Percentiles rank a stretch among this genome's conserved stretches.
These are phyloP conservation scores for Schizochytrium sp. DNA, from an alignment of 108 stramenopile species.

Conservation along the genomic window DNA sequence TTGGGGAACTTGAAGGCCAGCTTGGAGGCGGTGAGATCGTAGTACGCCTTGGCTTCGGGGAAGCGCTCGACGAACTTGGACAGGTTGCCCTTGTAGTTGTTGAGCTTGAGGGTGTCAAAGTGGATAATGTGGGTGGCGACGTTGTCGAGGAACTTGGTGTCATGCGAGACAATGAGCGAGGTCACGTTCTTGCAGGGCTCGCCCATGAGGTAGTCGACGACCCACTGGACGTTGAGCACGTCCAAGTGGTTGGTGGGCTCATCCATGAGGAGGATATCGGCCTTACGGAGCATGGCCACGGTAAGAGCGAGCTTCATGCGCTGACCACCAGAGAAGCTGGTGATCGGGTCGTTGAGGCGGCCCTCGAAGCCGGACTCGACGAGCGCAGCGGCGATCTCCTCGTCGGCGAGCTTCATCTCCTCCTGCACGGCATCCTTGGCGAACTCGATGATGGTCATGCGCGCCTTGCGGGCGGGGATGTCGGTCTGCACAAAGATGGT, in stretches of 20 bases:
- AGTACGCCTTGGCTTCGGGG: slow-evolving; percentile 92
- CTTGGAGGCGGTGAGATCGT: slow-evolving; percentile 80
- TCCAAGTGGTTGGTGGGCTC: slow-evolving; percentile 99
- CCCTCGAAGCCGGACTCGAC: slow-evolving; percentile 87
- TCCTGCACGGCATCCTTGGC: slow-evolving; percentile 76
- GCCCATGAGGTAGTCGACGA: slow-evolving; percentile 92
- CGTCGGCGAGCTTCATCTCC: slow-evolving; percentile 61
- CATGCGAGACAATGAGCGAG: slow-evolving; percentile 96
- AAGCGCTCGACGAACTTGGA: slow-evolving; percentile 91
- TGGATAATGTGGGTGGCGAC: slow-evolving; percentile 96
- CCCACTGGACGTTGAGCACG: slow-evolving; percentile 99
- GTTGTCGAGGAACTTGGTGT: slow-evolving; percentile 95
- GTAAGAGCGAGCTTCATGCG: slow-evolving; percentile 99
- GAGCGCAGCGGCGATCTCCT: slow-evolving; percentile 75
- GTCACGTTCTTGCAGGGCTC: slow-evolving; percentile 80
- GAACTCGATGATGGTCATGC: slow-evolving; percentile 92
- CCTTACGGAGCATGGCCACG: slow-evolving; percentile 95
- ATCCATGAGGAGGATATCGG: slow-evolving; percentile 94
- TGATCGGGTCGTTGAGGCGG: slow-evolving; percentile 86
- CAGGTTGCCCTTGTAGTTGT: slow-evolving; percentile 92
- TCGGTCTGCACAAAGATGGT: slow-evolving; percentile 99
- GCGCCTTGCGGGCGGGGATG: slow-evolving; percentile 93
- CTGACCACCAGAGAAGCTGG: slow-evolving; percentile 94
- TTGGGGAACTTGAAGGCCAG: slow-evolving; percentile 94
- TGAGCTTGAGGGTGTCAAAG: slow-evolving; percentile 94